Evolutionary conservation across 2,329 filamentous ascomycete species (phyloP), one percentile per base, ranked within the genome.

Genomic region (Emmonsiellopsis sp.): DNA sequence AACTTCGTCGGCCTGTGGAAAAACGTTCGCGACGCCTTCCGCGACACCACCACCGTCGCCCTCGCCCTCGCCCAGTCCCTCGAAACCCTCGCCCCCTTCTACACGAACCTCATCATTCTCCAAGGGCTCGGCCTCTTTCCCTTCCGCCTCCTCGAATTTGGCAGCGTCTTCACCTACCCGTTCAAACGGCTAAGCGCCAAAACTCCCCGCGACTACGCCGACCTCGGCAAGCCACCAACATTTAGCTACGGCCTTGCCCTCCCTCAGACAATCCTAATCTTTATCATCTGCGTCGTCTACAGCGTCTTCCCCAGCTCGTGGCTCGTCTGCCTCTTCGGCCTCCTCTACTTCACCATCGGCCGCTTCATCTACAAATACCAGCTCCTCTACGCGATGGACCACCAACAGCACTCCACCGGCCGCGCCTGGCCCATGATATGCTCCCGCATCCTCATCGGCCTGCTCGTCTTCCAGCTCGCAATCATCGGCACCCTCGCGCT

Each of bases 231-330:
- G 56, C 91, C 94, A 1, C 88, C 90, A 0, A 77, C 86, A 8
- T 98, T 98, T 72, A 92, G 88, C 68, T 98, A 98, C 63, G 93
- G 93, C 20, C 96, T 96, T 71, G 97, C 90, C 63, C 80, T 98
- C 6, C 93, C 93, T 0, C 94, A 93, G 20, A 89, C 92, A 0
- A 81, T 98, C 54, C 80, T 98, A 9, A 84, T 97, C 13, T 92
- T 96, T 71, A 94, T 97, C 64, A 86, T 98, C 32, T 97, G 93
- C 64, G 79, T 95, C 41, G 91, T 97, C 6, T 98, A 98, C 76
- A 94, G 89, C 65, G 85, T 95, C 15, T 77, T 97, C 10, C 83
- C 83, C 0, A 79, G 80, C 48, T 93, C 91, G 0, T 94, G 85
- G 73, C 77, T 87, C 51, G 86, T 97, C 10, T 80, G 95, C 13